Evolutionary conservation across 768 basidiomycete genomes (phyloP).

Genomic region (Boletellus sp.): DNA sequence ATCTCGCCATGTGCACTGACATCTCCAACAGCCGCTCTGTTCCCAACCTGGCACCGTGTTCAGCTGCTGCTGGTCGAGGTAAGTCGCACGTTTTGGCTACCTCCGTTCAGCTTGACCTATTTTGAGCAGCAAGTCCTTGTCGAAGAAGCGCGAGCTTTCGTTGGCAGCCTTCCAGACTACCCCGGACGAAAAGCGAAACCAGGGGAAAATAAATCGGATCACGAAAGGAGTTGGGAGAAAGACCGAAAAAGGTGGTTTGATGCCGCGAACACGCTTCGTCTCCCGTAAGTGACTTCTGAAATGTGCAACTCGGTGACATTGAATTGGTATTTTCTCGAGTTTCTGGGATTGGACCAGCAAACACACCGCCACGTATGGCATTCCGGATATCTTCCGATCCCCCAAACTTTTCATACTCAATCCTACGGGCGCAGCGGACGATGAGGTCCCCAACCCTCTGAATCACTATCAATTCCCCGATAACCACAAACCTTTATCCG

Average conservation of each 20-base stretch:
- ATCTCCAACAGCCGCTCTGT: constrained; percentile 14
- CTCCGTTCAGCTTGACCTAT: neutral
- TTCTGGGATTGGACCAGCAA: constrained; percentile 10
- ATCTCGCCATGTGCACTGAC: neutral
- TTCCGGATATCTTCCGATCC: neutral
- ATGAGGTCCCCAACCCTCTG: neutral
- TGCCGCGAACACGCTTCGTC: constrained; percentile 12
- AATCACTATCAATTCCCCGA: neutral
- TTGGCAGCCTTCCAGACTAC: no score
- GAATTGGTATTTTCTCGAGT: neutral
- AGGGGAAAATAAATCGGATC: no score
- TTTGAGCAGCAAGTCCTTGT: constrained; percentile 17
- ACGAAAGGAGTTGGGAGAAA: no score
- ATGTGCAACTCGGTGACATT: neutral
- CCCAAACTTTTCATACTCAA: neutral
- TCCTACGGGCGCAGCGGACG: neutral
- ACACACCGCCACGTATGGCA: neutral
- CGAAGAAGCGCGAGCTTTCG: constrained; percentile 5
- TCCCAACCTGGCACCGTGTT: constrained; percentile 22
- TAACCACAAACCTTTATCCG: neutral
- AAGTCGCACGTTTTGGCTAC: neutral
- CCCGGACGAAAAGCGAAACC: no score
- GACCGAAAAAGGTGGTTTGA: constrained; percentile 14
- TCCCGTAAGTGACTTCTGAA: constrained; percentile 12
- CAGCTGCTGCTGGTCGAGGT: constrained; percentile 14